Percentiles rank a stretch among this genome's conserved stretches.
Conservation (phyloP, 2,329 filamentous ascomycete species). For the Monosporascus sp. region DNA sequence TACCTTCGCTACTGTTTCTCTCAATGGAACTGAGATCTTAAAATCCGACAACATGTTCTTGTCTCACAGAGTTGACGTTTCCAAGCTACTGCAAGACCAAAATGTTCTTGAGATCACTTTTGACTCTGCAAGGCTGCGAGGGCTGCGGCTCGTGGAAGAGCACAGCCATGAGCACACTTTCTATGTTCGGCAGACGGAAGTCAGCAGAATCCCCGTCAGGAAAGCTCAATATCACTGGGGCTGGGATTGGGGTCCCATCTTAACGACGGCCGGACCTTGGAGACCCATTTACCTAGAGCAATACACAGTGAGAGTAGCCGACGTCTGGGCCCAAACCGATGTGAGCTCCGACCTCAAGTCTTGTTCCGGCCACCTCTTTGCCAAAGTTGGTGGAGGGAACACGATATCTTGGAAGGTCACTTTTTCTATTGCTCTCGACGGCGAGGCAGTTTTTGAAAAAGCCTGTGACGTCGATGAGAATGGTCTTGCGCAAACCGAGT, state of each 20-base stretch:
- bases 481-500: slow-evolving; percentile 17
- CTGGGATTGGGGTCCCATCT: slow-evolving; percentile 65
- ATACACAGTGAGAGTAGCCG: slow-evolving; percentile 52
- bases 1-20: slow-evolving; percentile 53
- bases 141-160: slow-evolving; percentile 44
- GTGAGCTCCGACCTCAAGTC: slow-evolving; percentile 30
- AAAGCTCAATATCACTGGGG: slow-evolving; percentile 68
- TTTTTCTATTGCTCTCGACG: slow-evolving; percentile 20
- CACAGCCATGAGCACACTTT: slow-evolving; percentile 50
- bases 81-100: slow-evolving; percentile 29
- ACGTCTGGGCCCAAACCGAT: slow-evolving; percentile 44
- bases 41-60: slow-evolving; percentile 60
- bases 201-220: slow-evolving; percentile 43
- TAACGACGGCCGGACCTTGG: slow-evolving; percentile 62
- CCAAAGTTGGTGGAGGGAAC: slow-evolving; percentile 29
- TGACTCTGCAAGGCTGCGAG: slow-evolving; percentile 46
- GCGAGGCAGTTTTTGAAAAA: slow-evolving; percentile 13
- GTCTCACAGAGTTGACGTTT: slow-evolving; percentile 49
- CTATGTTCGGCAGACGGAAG: slow-evolving; percentile 43
- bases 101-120: slow-evolving; percentile 54
- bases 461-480: slow-evolving; percentile 9
- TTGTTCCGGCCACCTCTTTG: slow-evolving; percentile 31
- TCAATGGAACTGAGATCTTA: slow-evolving; percentile 50
- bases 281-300: slow-evolving; percentile 59
- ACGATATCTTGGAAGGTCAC: slow-evolving; percentile 17